A percentile compares a stretch with the other conserved stretches of the same genome.
Evolutionary conservation across 176 grass and related monocot genomes (phyloP).

Genomic region (Eragrostis curvula): DNA sequence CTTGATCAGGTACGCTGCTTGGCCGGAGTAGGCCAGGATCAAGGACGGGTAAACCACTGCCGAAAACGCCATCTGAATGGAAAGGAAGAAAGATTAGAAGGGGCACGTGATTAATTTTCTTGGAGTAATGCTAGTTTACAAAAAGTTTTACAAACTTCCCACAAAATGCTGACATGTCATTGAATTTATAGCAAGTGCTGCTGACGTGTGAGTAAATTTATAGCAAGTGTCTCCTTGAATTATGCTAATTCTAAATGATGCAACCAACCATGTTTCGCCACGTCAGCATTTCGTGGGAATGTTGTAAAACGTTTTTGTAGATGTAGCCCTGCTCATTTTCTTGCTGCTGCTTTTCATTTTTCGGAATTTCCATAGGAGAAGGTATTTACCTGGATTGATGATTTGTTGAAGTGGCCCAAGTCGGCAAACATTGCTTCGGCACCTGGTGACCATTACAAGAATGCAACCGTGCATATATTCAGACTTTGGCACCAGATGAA

Average conservation of each 20-base stretch:
- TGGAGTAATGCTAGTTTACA: no score
- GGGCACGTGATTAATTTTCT: neutral
- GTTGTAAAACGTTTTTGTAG: no score
- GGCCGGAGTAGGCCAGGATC: constrained; percentile 54
- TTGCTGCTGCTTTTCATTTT: neutral
- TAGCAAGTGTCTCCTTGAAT: no score
- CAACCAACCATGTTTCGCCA: no score
- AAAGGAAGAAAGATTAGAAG: neutral
- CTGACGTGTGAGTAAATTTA: no score
- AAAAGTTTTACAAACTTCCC: no score
- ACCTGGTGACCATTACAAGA: constrained; percentile 41
- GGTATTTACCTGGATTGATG: constrained; percentile 57
- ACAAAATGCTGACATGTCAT: no score
- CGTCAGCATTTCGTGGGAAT: no score
- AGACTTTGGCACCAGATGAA: neutral
- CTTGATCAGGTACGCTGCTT: constrained; percentile 70
- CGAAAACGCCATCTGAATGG: constrained; percentile 56
- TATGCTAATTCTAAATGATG: no score
- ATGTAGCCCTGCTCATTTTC: no score
- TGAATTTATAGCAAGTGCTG: no score
- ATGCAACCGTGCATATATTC: neutral
- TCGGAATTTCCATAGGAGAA: neutral
- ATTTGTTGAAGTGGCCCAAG: constrained; percentile 74
- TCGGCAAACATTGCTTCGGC: constrained; percentile 84
- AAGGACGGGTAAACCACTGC: constrained; percentile 56